These are phyloP conservation scores for Amylostereum areolatum DNA, from an alignment of 1,284 basidiomycete genomes.

Conservation along the genomic window DNA sequence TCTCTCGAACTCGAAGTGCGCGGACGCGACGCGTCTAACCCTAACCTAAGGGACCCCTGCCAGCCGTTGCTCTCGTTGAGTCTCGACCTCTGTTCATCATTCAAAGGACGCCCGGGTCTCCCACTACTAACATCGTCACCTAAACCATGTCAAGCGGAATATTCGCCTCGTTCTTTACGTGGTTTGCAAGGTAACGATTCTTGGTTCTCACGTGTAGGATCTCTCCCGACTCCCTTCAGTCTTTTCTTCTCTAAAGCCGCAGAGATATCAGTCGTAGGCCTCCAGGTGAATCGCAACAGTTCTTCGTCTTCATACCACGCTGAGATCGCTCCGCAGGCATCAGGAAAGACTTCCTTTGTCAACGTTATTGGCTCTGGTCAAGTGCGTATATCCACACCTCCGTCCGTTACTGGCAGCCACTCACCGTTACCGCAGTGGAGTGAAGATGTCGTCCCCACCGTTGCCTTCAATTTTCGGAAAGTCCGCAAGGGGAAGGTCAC, in stretches of 20 bases:
- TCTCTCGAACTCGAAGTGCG: no score
- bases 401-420: not conserved
- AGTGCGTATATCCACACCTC: conserved; percentile 29
- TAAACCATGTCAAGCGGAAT: not conserved
- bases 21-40: no score
- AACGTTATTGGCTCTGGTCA: conserved; percentile 87
- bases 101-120: no score
- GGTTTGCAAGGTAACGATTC: not conserved
- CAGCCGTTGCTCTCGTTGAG: no score
- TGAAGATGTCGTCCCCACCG: conserved; percentile 91
- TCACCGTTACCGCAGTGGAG: conserved; percentile 54
- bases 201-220: not conserved
- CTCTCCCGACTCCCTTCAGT: conserved; percentile 24
- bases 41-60: no score
- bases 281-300: conserved; percentile 56
- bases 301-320: not conserved
- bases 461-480: conserved; percentile 85
- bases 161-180: not conserved
- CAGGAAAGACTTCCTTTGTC: conserved; percentile 92
- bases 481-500: conserved; percentile 87
- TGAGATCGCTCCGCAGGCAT: conserved; percentile 52
- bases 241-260: conserved; percentile 87
- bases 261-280: conserved; percentile 90
- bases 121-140: no score
- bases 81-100: no score